Evolutionary conservation across 768 basidiomycete species (phyloP).

Genomic region (Agaricus blazei): DNA sequence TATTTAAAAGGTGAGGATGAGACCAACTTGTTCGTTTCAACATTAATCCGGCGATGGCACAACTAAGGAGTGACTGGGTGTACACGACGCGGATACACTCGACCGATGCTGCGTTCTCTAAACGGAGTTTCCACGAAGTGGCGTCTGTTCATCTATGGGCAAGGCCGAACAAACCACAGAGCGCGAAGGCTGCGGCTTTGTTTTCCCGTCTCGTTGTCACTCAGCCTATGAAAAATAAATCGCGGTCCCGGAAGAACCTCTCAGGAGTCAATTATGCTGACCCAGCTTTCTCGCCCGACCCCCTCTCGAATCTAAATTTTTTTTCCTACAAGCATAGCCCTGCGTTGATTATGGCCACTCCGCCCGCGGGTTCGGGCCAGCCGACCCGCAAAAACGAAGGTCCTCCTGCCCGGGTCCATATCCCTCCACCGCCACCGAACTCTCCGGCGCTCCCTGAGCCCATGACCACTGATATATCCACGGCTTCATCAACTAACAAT

Average conservation of each 20-base stretch:
- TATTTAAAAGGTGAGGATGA: not conserved
- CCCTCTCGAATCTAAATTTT: conserved; percentile 40
- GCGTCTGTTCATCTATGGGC: not conserved
- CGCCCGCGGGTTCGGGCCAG: conserved; percentile 25
- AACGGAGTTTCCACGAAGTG: conserved; percentile 2
- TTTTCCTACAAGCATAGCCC: conserved; percentile 25
- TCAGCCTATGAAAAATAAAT: not conserved
- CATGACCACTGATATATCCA: conserved; percentile 18
- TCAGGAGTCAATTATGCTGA: conserved; percentile 33
- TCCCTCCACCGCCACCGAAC: conserved; percentile 4
- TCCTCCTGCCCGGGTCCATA: conserved; percentile 5
- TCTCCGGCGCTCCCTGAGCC: conserved; percentile 11
- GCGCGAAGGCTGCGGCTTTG: conserved; percentile 7
- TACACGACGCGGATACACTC: conserved; percentile 4
- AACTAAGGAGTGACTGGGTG: not conserved
- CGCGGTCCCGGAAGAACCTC: conserved; percentile 15
- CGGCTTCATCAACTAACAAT: conserved; percentile 17
- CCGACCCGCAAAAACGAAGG: conserved; percentile 22
- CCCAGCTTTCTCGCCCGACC: conserved; percentile 58
- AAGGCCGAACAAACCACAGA: not conserved
- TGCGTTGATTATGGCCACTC: conserved; percentile 14
- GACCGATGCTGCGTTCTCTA: not conserved
- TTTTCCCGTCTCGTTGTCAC: conserved; percentile 1
- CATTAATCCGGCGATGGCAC: not conserved
- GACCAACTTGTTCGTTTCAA: not conserved